Percentiles rank a stretch among this genome's conserved stretches.
phyloP scores from a whole-genome alignment of 1,284 basidiomycete species.

The Malassezia brasiliensis region DNA sequence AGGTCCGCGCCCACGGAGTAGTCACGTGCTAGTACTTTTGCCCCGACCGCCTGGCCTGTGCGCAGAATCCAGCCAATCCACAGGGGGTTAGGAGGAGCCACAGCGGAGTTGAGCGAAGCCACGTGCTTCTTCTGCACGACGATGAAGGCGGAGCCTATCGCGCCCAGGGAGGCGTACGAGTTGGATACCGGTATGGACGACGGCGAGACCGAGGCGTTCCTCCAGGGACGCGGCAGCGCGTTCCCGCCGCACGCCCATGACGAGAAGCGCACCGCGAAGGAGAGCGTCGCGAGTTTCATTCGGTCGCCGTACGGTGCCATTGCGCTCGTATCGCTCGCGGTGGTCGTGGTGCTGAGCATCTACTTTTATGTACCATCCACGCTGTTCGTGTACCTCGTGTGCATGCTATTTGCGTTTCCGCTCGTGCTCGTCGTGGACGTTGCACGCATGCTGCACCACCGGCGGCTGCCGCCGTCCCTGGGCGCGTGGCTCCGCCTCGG shows the following conservation, averaged over 20 bases:
- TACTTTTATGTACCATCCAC: slow-evolving; percentile 21
- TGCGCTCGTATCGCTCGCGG: not conserved
- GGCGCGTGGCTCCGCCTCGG: not conserved
- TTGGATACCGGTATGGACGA: not conserved
- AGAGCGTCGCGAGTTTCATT: not conserved
- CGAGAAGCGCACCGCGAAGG: not conserved
- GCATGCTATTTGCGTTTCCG: slow-evolving; percentile 14
- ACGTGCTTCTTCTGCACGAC: no score
- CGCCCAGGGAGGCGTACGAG: not conserved
- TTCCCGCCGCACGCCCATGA: not conserved
- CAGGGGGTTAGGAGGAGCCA: no score
- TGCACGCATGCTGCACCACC: not conserved
- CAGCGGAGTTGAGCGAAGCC: no score
- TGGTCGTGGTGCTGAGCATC: not conserved
- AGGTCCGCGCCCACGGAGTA: no score
- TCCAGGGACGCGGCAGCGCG: not conserved
- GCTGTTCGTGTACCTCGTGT: slow-evolving; percentile 15
- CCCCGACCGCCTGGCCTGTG: no score
- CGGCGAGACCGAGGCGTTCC: not conserved
- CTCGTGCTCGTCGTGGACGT: slow-evolving; percentile 3
- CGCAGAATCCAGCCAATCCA: no score
- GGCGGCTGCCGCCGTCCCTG: not conserved
- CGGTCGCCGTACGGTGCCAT: not conserved
- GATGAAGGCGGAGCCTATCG: no score
- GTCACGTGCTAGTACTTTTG: no score